Base-by-base conservation (phyloP, 2,329 filamentous ascomycete genomes). In the Xylariaceae sp. region DNA sequence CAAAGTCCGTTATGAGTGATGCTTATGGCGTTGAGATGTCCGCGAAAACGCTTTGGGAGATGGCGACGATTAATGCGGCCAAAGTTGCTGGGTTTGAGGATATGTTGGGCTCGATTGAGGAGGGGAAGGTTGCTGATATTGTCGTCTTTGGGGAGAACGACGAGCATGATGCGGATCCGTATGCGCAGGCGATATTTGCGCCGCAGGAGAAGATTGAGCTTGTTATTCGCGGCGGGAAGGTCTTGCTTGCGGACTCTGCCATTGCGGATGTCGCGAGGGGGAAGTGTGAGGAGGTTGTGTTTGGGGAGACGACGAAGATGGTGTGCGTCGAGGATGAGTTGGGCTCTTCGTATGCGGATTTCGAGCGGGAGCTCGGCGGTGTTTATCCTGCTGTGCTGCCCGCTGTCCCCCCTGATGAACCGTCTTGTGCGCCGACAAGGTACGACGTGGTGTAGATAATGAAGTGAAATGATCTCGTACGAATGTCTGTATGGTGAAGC, bases 11-110 rank as follows among this genome's bases (percentile, higher is more conserved):
- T 0, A 65, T 55, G 30, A 35, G 59, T 8, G 55, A 61, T 8
- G 59, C 61, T 41, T 66, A 62, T 56, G 62, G 56, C 17, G 17
- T 56, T 1, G 23, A 55, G 1, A 37, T 71, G 1, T 37, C 56
- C 49, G 45, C 69, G 2, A 67, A 67, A 58, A 59, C 59, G 8
- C 34, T 71, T 1, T 72, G 69, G 69, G 62, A 71, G 47, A 72
- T 80, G 56, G 77, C 73, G 5, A 80, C 77, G 0, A 72, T 78
- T 58, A 73, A 75, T n/a, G 77, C 75, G 0, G 77, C 76, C 1
- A 68, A 70, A 55, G 76, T 76, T 0, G 69, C 73, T 1, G 73
- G 74, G 7, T 70, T 78, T 68, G 73, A 73, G 35, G 63, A 71
- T 18, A 57, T 72, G 47, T 66, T 78, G 15, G 78, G 78, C 1